Conservation (phyloP, 116 monocot species). For the Phalaenopsis hybrid region DNA sequence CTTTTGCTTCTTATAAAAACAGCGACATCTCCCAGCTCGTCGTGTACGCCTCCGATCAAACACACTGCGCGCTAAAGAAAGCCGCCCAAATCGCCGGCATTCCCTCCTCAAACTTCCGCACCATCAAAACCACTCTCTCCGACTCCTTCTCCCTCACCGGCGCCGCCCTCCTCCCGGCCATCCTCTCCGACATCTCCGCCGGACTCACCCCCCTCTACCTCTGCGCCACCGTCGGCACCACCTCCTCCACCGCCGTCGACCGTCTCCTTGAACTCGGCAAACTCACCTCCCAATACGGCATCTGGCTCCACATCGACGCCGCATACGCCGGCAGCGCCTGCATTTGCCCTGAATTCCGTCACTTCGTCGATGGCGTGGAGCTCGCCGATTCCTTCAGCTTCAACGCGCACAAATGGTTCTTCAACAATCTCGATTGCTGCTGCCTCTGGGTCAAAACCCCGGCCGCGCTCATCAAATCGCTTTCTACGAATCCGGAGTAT, state of each 20-base stretch:
- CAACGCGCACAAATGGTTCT: conserved; percentile 66
- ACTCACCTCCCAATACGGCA: not conserved
- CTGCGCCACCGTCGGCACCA: conserved; percentile 51
- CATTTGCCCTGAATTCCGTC: conserved; percentile 50
- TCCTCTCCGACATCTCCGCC: conserved; percentile 20
- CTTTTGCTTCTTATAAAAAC: too few species aligned
- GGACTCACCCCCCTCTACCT: conserved; percentile 44
- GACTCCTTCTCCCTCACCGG: conserved; percentile 24
- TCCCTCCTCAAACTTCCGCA: conserved; percentile 29
- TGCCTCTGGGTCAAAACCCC: conserved; percentile 42
- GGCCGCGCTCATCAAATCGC: conserved; percentile 13
- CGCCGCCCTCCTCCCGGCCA: not conserved
- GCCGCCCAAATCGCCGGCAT: conserved; percentile 49
- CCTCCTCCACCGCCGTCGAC: conserved; percentile 43
- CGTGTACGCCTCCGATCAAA: conserved; percentile 62
- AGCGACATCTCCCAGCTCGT: conserved; percentile 20
- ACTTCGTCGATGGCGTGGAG: conserved; percentile 38
- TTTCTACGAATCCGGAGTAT: conserved; percentile 36
- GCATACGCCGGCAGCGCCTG: conserved; percentile 50
- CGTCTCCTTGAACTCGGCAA: conserved; percentile 16
- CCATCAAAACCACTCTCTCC: conserved; percentile 11
- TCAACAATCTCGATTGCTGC: conserved; percentile 56
- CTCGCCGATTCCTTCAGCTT: conserved; percentile 43
- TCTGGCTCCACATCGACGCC: conserved; percentile 63
- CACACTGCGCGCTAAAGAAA: conserved; percentile 42